Conservation (phyloP, 306 rosid genomes). For the Quercus wislizeni region DNA sequence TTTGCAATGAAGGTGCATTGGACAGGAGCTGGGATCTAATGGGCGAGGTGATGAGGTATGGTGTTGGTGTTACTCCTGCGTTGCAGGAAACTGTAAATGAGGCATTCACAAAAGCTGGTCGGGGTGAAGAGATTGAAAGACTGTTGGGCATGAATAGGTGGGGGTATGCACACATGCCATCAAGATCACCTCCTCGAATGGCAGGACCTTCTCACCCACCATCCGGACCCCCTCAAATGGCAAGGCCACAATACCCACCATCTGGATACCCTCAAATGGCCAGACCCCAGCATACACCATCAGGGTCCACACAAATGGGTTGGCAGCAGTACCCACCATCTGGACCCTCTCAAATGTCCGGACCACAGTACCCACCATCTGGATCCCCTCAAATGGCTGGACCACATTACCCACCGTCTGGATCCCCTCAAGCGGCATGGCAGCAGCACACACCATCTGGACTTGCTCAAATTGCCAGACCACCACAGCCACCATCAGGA, state of each 20-base stretch:
- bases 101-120: conserved; percentile 57
- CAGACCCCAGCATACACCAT: conserved; percentile 32
- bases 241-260: conserved; percentile 23
- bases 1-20: conserved; percentile 56
- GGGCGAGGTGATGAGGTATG: conserved; percentile 69
- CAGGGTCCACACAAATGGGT: conserved; percentile 13
- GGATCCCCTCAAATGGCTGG: conserved; percentile 25
- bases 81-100: conserved; percentile 52
- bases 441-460: conserved; percentile 29
- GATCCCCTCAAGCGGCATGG: conserved; percentile 17
- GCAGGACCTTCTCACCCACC: conserved; percentile 21
- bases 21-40: conserved; percentile 58
- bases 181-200: conserved; percentile 40
- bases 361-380: conserved; percentile 24
- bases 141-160: conserved; percentile 46
- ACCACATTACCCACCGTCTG: conserved; percentile 27
- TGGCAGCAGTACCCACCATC: conserved; percentile 27
- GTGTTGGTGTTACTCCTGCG: conserved; percentile 68
- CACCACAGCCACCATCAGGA: conserved; percentile 16
- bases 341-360: conserved; percentile 20
- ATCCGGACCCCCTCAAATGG: conserved; percentile 33
- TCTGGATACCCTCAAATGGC: conserved; percentile 32
- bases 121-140: conserved; percentile 68
- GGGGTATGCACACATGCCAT: conserved; percentile 38
- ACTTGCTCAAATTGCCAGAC: conserved; percentile 22